A percentile compares a stretch with the other conserved stretches of the same genome.
Conservation (phyloP, 805 yeast species). For the Yarrowia sp. region DNA sequence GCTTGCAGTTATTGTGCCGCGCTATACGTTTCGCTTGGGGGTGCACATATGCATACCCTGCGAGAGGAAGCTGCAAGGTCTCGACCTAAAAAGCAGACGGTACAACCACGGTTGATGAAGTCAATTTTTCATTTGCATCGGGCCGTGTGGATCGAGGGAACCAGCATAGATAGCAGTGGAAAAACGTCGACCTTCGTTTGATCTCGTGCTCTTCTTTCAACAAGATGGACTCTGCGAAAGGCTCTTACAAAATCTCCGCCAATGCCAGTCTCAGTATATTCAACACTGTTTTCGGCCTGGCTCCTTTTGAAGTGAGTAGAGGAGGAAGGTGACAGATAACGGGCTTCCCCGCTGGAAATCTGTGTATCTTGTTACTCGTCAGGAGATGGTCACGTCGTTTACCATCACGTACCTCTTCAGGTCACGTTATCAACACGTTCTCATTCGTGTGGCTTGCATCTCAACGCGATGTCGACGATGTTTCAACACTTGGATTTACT, state of each 20-base stretch:
- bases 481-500: slow-evolving; percentile 38
- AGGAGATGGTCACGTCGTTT: too few relatives aligned
- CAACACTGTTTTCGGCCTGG: slow-evolving; percentile 44
- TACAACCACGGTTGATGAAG: slow-evolving; percentile 11
- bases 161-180: slow-evolving; percentile 24
- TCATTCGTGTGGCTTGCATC: background rate
- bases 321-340: background rate
- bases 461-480: slow-evolving; percentile 5
- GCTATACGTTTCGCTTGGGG: slow-evolving; percentile 30
- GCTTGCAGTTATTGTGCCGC: slow-evolving; percentile 21
- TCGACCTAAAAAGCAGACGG: slow-evolving; percentile 12
- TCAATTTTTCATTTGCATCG: slow-evolving; percentile 37
- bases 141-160: slow-evolving; percentile 29
- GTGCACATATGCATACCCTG: slow-evolving; percentile 14
- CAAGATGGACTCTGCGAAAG: slow-evolving; percentile 33
- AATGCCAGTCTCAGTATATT: slow-evolving; percentile 39
- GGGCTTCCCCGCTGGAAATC: too few relatives aligned
- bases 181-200: slow-evolving; percentile 18
- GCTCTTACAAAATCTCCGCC: slow-evolving; percentile 37
- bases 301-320: slow-evolving; percentile 43
- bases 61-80: slow-evolving; percentile 33
- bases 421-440: background rate
- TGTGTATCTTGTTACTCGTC: too few relatives aligned
- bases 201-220: slow-evolving; percentile 13
- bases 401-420: too few relatives aligned